A percentile compares a stretch with the other conserved stretches of the same genome.
phyloP scores from a whole-genome alignment of 345 rosid genomes.

The Eutrema yunnanense region DNA sequence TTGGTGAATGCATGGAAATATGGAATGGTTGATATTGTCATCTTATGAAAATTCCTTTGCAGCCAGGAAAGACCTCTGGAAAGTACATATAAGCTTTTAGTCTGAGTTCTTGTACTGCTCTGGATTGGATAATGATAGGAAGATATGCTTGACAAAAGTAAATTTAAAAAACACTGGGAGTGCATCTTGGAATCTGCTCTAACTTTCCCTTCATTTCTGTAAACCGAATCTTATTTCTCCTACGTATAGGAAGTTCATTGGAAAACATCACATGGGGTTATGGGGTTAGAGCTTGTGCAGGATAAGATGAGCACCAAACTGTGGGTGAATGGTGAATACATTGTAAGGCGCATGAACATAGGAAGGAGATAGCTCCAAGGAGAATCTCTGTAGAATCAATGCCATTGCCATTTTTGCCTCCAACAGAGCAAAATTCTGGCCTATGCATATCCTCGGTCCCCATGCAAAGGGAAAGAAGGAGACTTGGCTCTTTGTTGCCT shows the following conservation, averaged over 20 bases:
- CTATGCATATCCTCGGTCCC: conserved; percentile 42
- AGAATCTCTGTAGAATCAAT: conserved; percentile 44
- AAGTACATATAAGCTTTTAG: background rate
- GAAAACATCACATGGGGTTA: background rate
- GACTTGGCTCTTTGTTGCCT: conserved; percentile 43
- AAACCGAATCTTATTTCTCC: no score
- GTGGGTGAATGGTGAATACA: conserved; percentile 35
- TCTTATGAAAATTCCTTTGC: no score
- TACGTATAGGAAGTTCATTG: background rate
- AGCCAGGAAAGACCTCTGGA: no score
- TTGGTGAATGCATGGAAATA: no score
- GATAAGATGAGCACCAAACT: conserved; percentile 35
- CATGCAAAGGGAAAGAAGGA: conserved; percentile 23
- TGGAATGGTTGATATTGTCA: no score
- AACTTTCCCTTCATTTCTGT: no score
- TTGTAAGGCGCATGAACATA: conserved; percentile 39
- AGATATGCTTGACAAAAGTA: no score
- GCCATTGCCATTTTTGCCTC: conserved; percentile 46
- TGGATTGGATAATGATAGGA: background rate
- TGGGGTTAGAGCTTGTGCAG: background rate
- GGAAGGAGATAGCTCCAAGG: conserved; percentile 40
- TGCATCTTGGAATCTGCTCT: no score
- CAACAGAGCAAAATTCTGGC: conserved; percentile 47
- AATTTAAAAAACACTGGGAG: no score
- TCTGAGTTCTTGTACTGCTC: background rate